Evolutionary conservation across 768 basidiomycete genomes (phyloP).

Genomic region (Calvatia gigantea): DNA sequence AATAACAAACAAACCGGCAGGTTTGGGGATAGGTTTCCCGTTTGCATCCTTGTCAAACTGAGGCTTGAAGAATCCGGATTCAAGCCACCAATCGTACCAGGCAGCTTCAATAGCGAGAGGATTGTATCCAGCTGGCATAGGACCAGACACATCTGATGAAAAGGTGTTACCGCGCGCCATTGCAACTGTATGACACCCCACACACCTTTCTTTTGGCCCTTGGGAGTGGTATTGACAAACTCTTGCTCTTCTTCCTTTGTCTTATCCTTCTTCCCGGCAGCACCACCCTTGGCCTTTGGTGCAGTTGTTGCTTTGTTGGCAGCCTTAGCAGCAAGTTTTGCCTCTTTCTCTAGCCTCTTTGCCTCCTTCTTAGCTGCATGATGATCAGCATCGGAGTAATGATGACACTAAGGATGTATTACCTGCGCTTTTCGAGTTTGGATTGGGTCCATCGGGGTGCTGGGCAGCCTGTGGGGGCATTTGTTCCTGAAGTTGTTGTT

Average conservation of each 20-base stretch:
- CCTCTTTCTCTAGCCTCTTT: conserved; percentile 75
- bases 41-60: conserved; percentile 44
- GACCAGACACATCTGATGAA: conserved; percentile 68
- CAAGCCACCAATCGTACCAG: conserved; percentile 99
- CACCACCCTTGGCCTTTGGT: conserved; percentile 57
- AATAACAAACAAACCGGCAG: conserved; percentile 65
- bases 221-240: conserved; percentile 89
- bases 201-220: conserved; percentile 92
- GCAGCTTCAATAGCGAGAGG: conserved; percentile 91
- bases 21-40: conserved; percentile 58
- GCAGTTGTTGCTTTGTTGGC: conserved; percentile 42
- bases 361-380: conserved; percentile 78
- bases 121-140: conserved; percentile 93
- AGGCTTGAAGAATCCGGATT: conserved; percentile 88
- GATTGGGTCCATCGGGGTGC: conserved; percentile 18
- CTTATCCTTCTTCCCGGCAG: conserved; percentile 56
- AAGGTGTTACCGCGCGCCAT: background rate
- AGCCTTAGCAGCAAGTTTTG: conserved; percentile 70
- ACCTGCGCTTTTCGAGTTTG: conserved; percentile 44
- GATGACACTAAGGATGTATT: background rate
- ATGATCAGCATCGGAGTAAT: background rate
- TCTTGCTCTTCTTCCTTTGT: conserved; percentile 52
- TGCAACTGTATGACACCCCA: background rate
- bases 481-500: background rate
- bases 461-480: conserved; percentile 1